Conservation (phyloP, 352 stramenopile species). For the Pythium aristosporum region DNA sequence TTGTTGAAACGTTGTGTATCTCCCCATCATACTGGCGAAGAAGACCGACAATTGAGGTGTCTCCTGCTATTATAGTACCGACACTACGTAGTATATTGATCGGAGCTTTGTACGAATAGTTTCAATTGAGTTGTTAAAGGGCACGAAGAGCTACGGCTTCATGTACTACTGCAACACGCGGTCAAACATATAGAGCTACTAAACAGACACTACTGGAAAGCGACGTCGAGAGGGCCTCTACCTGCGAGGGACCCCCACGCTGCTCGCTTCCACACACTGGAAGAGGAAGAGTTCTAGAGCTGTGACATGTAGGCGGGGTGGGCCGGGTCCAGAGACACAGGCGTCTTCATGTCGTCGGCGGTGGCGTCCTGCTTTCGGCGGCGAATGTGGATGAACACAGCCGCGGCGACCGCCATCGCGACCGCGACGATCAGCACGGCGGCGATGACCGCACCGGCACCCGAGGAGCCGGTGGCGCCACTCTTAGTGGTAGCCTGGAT, state of each 20-base stretch:
- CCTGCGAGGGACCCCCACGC: background rate
- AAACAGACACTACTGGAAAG: background rate
- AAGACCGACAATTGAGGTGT: too few relatives aligned
- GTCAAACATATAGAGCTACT: too few relatives aligned
- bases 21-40: too few relatives aligned
- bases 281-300: slow-evolving; percentile 8
- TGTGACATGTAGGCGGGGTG: slow-evolving; percentile 18
- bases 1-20: slow-evolving; percentile 5
- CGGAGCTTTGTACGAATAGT: background rate
- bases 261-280: background rate
- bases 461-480: background rate
- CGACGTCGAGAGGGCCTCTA: background rate
- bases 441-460: slow-evolving; percentile 13
- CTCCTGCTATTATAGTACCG: too few relatives aligned
- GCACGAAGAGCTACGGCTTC: too few relatives aligned
- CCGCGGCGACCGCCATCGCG: slow-evolving; percentile 3
- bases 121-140: background rate
- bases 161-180: background rate
- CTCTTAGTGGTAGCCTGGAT: slow-evolving; percentile 10
- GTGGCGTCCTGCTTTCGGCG: slow-evolving; percentile 6
- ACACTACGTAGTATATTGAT: too few relatives aligned
- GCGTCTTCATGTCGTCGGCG: slow-evolving; percentile 19
- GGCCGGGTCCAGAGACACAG: slow-evolving; percentile 6
- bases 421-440: slow-evolving; percentile 11
- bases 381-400: slow-evolving; percentile 11